Evolutionary conservation across 2,329 filamentous ascomycete species (phyloP), one percentile per base, ranked within the genome.

Genomic region (Hypoxylon sp.): DNA sequence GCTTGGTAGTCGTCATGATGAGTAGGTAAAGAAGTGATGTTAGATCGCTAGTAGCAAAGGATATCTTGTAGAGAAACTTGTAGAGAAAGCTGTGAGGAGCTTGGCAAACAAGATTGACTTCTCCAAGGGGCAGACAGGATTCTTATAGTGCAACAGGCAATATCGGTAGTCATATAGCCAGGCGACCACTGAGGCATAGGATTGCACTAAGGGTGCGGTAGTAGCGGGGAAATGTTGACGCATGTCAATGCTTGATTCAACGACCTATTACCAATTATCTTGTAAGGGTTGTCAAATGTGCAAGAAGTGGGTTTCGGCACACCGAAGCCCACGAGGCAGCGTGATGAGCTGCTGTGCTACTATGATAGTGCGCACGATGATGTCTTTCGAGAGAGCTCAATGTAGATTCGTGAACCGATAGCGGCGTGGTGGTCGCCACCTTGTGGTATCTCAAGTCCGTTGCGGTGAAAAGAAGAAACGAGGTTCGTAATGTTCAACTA

Each of bases 1-100:
- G 71, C 51, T 76, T 74, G 7, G 67, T 19, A 44, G 46, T 24
- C 15, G 65, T 24, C 65, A 65, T 70, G 19, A 24, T 46, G 39
- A 15, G 6, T 57, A 11, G 11, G 6, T 57, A 11, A 44, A 53
- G 6, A 13, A 11, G 24, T 19, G 31, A 27, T 27, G n/a, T 17
- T 10, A 19, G 19, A 51, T 3, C 1, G 24, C 3, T 8, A 21
- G 8, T 44, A 44, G 39, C 5, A 19, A 19, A 44, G 17, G 39
- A 44, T 44, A 21, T 44, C 39, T 44, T 44, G 39, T 21, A 21
- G 17, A 19, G 39, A 17, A 55, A 15, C 39, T 42, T 42, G 17
- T 21, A 21, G 17, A 29, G 29, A 17, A 55, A n/a, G 24, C 15
- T 31, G 46, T 27, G 29, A 35, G 6, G 48, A 27, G 11, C n/a